Evolutionary conservation across 1,284 basidiomycete genomes (phyloP).

Genomic region (Taiwanofungus camphoratus): DNA sequence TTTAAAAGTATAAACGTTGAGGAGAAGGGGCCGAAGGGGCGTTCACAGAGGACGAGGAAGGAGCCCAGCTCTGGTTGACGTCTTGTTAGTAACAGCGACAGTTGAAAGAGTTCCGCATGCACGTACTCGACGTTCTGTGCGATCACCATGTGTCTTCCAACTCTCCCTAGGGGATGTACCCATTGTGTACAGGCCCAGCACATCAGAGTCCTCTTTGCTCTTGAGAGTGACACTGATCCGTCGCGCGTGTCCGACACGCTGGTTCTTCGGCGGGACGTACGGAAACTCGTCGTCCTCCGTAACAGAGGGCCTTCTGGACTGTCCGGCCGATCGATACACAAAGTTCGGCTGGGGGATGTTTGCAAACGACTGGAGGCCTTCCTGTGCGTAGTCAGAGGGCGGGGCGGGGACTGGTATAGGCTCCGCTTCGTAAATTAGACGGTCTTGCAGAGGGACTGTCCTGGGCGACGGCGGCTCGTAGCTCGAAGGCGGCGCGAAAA

Average conservation of each 20-base stretch:
- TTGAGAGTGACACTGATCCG: slow-evolving; percentile 25
- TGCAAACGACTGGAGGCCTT: not conserved
- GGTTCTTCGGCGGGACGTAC: slow-evolving; percentile 20
- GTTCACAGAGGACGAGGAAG: slow-evolving; percentile 14
- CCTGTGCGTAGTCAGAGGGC: too few relatives aligned
- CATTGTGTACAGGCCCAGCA: slow-evolving; percentile 17
- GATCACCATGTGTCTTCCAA: slow-evolving; percentile 21
- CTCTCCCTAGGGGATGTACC: slow-evolving; percentile 8
- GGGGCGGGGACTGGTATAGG: not conserved
- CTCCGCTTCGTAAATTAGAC: slow-evolving; percentile 2
- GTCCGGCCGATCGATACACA: too few relatives aligned
- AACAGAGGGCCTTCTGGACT: not conserved
- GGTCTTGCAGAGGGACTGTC: not conserved
- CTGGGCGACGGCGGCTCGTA: not conserved
- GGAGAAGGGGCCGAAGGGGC: not conserved
- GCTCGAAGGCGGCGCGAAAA: not conserved
- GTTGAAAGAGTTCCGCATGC: not conserved
- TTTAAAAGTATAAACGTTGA: too few relatives aligned
- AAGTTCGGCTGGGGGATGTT: not conserved
- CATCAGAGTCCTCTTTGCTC: slow-evolving; percentile 25
- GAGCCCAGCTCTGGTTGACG: slow-evolving; percentile 20
- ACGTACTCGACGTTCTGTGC: slow-evolving; percentile 17
- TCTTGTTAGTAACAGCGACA: not conserved
- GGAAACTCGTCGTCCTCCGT: slow-evolving; percentile 19
- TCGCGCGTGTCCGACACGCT: slow-evolving; percentile 22